Base-by-base conservation (phyloP, 208 protist genomes). In the Borovskyia barvae region DNA sequence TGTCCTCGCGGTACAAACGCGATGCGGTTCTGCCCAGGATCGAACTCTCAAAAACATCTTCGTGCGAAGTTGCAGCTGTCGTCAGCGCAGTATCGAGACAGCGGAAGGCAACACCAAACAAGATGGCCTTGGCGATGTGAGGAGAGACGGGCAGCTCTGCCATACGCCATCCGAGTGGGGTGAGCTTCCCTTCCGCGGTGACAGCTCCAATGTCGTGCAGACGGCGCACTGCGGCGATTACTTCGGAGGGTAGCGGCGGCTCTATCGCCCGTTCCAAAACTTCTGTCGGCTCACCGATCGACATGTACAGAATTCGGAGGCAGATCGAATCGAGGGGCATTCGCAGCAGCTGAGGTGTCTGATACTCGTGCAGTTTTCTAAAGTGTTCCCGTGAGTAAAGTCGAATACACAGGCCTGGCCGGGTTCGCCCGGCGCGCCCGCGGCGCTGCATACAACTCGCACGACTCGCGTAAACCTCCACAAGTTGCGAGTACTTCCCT, bases 1-100 rank as follows among this genome's bases (percentile, higher is more conserved):
- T 63, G 49, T 91, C 76, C 53, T 93, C 80, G 41, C 80, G 83
- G 59, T 92, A 72, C 33, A 92, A 24, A 12, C 86, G 80, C 8
- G 86, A 75, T 9, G 73, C 70, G 12, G 75, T 67, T 2, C 81
- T 64, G 15, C 77, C 64, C 24, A 89, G 82, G 14, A 77, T 74
- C 14, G 59, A 54, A 53, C 75, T 65, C 11, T 66, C 35, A 53
- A 94, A 96, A 28, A 93, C 77, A 55, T 85, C 81, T 6, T 46
- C 50, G 15, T 90, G 57, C 5, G 39, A 57, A 14, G 66, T 59
- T 2, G 97, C 88, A 0, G 96, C 97, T 52, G 99, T 86, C 0
- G 96, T 98, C 24, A 99, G 73, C 14, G 92, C 78, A 0, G 95
- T 78, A 75, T 98, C 97, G 24, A 98, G 57, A 70, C 96, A 98